Base-by-base conservation (phyloP, 2,329 filamentous ascomycete species). In the Trichoderma guizhouense region DNA sequence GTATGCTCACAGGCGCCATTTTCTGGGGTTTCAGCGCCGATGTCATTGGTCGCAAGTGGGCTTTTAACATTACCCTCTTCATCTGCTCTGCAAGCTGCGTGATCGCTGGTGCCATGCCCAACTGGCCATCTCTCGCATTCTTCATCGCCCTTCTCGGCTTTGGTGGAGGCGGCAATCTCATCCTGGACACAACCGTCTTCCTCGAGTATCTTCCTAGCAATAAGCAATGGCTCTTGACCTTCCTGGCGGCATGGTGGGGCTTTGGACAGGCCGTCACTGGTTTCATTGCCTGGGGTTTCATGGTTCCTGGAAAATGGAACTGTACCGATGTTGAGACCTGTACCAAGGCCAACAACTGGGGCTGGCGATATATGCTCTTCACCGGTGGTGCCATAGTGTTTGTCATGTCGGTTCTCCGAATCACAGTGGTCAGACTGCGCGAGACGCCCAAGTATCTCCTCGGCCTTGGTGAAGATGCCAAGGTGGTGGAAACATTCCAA, bases 21-120 rank as follows among this genome's bases (percentile, higher is more conserved):
- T 92, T 92, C 80, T 93, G 91, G 90, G 91, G 91, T 2, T 80
- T 91, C 34, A 85, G 85, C 3, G 90, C 90, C 26, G 91, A 93
- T 76, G 85, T 93, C 39, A 89, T 93, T 73, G 91, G 91, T 7
- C 85, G 91, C 57, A 87, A 88, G 73, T 88, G 88, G 74, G 91
- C 91, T 6, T 93, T 93, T 82, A 93, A 93, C 76, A 81, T 88
- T 26, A 89, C 88, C 2, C 83, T 93, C 12, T 85, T 92, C 75
- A 83, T 92, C 71, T 90, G 87, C 76, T 87, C 88, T 5, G 78
- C 88, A n/a, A 76, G 76, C 74, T 83, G 82, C 34, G 88, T 92
- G 69, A 82, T 92, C 1, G 91, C 90, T 1, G 92, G 91, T 5
- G 89, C 87, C 1, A 86, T 88, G 72, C 91, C 91, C 2, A 91